Base-by-base conservation (phyloP, 2,329 filamentous ascomycete species). In the Didymella pinodella region DNA sequence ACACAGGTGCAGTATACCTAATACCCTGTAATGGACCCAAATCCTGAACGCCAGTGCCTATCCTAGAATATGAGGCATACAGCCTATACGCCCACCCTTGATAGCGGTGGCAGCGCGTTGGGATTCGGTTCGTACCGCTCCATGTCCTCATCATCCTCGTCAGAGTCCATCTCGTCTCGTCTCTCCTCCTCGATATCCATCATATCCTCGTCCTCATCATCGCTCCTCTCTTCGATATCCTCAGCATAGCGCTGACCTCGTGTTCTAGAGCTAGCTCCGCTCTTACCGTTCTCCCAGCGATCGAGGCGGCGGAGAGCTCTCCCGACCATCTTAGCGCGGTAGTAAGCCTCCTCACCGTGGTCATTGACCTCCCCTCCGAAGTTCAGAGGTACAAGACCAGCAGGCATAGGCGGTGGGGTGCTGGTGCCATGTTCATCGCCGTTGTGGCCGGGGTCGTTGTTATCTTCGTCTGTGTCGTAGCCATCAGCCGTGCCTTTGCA, bases 271-370 rank as follows among this genome's bases (percentile, higher is more conserved):
- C 43, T 43, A 16, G 32, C 22, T 2, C 53, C 74, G 0, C 63
- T 69, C 43, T 68, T 63, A n/a, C 74, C 70, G 11, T 79, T 79
- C 47, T 87, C 83, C 91, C 91, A 94, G 31, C 91, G 84, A 51
- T 84, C 80, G n/a, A 94, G 79, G 40, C 91, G 83, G 28, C 91
- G 84, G 20, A 83, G 80, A 1, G 84, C 83, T 16, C 89, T 84
- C 52, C 88, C 81, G 18, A 94, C 78, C 7, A 90, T 85, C 11
- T 89, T 86, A 4, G 87, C 85, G 57, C 91, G 88, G 1, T 86
- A 82, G 54, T 84, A 83, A 6, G 87, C 83, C 74, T 94, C 90
- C 74, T 94, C 91, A 43, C 91, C 91, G 65, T 88, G 90, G 76
- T 94, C 91, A 61, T 92, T 89, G 0, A 82, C 77, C 72, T 93